Conservation (phyloP, 2,329 filamentous ascomycete species). For the Orbilia javanica region DNA sequence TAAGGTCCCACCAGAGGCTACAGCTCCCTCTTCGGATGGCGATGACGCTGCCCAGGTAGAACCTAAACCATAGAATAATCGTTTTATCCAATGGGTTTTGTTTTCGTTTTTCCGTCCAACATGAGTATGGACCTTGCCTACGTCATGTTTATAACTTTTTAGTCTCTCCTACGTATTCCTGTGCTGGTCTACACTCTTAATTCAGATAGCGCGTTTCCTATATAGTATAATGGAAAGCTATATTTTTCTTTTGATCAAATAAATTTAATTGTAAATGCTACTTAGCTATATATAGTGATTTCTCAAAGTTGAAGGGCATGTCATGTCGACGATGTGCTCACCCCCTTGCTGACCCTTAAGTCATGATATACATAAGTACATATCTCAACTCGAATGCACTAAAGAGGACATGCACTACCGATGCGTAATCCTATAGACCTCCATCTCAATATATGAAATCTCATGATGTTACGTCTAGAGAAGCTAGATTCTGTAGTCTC, state of each 20-base stretch:
- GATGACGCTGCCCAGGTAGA: conserved; percentile 46
- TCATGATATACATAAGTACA: too few species aligned
- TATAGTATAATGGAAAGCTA: conserved; percentile 17
- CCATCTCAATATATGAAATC: too few species aligned
- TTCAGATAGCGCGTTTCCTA: neutral
- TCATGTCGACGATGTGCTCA: neutral
- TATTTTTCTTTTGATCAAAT: neutral
- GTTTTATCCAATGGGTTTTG: conserved; percentile 7
- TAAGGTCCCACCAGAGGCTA: conserved; percentile 32
- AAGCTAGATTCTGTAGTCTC: neutral
- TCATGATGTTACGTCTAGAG: too few species aligned
- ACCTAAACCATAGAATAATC: conserved; percentile 41
- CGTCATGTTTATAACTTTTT: conserved; percentile 26
- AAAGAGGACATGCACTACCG: too few species aligned
- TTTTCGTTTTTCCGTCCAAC: conserved; percentile 15
- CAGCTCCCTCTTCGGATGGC: conserved; percentile 43
- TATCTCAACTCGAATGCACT: neutral
- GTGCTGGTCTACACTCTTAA: conserved; percentile 18
- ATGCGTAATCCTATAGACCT: too few species aligned
- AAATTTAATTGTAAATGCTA: neutral
- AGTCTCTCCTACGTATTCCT: conserved; percentile 4
- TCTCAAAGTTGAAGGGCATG: neutral
- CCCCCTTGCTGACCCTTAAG: too few species aligned
- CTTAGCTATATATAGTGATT: neutral
- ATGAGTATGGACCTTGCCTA: conserved; percentile 26